phyloP scores from a whole-genome alignment of 2,329 filamentous ascomycete genomes.

The Phialophora chinensis region DNA sequence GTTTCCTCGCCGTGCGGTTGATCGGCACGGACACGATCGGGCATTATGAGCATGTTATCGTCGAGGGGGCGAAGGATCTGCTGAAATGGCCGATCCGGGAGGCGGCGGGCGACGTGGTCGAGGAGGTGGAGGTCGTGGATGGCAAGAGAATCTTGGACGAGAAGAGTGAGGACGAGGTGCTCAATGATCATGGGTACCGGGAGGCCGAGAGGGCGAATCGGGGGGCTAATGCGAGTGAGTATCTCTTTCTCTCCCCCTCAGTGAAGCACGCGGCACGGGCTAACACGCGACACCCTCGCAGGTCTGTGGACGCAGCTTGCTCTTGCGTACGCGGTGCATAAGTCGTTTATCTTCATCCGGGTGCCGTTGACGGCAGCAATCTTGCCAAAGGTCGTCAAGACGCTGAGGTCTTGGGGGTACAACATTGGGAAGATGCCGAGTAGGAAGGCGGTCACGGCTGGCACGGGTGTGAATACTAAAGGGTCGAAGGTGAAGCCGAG shows the following conservation, averaged over 20 bases:
- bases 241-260: not conserved
- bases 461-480: slow-evolving; percentile 37
- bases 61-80: slow-evolving; percentile 47
- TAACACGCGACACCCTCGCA: slow-evolving; percentile 42
- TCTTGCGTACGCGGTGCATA: slow-evolving; percentile 95
- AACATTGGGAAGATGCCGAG: slow-evolving; percentile 77
- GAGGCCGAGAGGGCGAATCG: slow-evolving; percentile 67
- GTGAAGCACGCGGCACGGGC: not conserved
- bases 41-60: slow-evolving; percentile 53
- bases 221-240: slow-evolving; percentile 75
- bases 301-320: slow-evolving; percentile 84
- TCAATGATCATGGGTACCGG: slow-evolving; percentile 59
- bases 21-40: slow-evolving; percentile 88
- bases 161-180: slow-evolving; percentile 35
- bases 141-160: slow-evolving; percentile 37
- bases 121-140: slow-evolving; percentile 51
- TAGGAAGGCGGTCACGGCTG: slow-evolving; percentile 36
- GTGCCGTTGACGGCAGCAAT: slow-evolving; percentile 90
- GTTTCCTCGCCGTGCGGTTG: slow-evolving; percentile 82
- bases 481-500: slow-evolving; percentile 40
- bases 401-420: slow-evolving; percentile 86
- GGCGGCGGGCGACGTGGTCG: slow-evolving; percentile 35
- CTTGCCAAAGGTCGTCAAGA: slow-evolving; percentile 92
- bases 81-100: slow-evolving; percentile 39
- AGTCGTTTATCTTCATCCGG: slow-evolving; percentile 95